Evolutionary conservation across 2,329 filamentous ascomycete species (phyloP).

Genomic region (Aspergillus aculeatinus): DNA sequence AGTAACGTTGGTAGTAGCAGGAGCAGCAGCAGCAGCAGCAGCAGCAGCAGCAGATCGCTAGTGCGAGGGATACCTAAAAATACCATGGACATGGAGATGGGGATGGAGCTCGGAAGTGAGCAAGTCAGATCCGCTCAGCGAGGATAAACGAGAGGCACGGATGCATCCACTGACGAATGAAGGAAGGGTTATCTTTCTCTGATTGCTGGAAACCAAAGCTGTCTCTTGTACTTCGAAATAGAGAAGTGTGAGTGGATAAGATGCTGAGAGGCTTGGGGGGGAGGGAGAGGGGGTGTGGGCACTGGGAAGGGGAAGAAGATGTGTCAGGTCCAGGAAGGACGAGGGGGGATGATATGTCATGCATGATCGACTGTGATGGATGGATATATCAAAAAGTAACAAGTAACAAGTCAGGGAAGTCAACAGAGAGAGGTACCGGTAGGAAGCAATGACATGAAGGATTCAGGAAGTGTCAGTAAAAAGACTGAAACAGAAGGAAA

Average conservation of each 20-base stretch:
- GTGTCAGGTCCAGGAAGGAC: conserved; percentile 20
- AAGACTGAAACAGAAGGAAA: too few relatives aligned
- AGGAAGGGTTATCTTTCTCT: conserved; percentile 7
- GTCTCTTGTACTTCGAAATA: conserved; percentile 5
- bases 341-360: conserved; percentile 24
- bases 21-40: not conserved
- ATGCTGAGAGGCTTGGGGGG: not conserved
- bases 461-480: too few relatives aligned
- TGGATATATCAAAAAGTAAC: conserved; percentile 5
- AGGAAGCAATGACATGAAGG: too few relatives aligned
- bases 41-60: not conserved
- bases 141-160: conserved; percentile 13
- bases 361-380: conserved; percentile 20
- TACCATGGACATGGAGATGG: not conserved
- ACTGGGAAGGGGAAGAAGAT: conserved; percentile 13
- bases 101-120: not conserved
- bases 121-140: conserved; percentile 9
- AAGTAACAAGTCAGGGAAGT: not conserved
- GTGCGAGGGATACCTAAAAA: not conserved
- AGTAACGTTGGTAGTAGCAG: not conserved
- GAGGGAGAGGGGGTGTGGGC: not conserved
- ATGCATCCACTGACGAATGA: conserved; percentile 22
- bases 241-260: not conserved
- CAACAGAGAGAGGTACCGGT: too few relatives aligned
- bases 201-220: not conserved